A percentile compares a stretch with the other conserved stretches of the same genome.
phyloP scores from a whole-genome alignment of 2,329 filamentous ascomycete species.

The Arthrobotrys sphaeroides region DNA sequence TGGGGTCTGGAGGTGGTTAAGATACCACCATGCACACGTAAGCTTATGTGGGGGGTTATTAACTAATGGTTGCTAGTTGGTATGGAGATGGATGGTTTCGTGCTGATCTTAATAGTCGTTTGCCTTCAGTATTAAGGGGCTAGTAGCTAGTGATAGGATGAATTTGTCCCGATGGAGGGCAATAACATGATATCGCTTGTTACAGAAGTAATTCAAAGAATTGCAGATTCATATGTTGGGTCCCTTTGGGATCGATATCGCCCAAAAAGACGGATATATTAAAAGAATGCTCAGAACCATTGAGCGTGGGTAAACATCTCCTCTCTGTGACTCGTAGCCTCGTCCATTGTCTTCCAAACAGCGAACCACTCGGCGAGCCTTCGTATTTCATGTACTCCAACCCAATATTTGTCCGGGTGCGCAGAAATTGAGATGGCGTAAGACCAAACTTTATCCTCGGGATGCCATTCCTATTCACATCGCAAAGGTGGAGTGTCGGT shows the following conservation, averaged over 20 bases:
- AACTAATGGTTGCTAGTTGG: too few species aligned
- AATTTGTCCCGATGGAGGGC: too few species aligned
- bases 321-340: not conserved
- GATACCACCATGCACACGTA: too few species aligned
- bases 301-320: not conserved
- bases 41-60: too few species aligned
- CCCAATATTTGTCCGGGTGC: not conserved
- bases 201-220: too few species aligned
- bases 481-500: not conserved
- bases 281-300: not conserved
- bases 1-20: not conserved
- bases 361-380: constrained; percentile 14
- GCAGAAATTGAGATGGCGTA: not conserved
- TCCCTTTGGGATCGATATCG: not conserved
- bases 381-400: not conserved
- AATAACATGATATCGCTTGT: too few species aligned
- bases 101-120: too few species aligned
- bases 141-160: not conserved
- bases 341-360: not conserved
- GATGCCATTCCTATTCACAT: not conserved
- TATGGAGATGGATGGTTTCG: too few species aligned
- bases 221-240: not conserved
- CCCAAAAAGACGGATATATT: not conserved
- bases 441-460: not conserved
- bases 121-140: too few species aligned